Evolutionary conservation across 495 filamentous ascomycete species (phyloP).

Genomic region (Entonaema liquescens): DNA sequence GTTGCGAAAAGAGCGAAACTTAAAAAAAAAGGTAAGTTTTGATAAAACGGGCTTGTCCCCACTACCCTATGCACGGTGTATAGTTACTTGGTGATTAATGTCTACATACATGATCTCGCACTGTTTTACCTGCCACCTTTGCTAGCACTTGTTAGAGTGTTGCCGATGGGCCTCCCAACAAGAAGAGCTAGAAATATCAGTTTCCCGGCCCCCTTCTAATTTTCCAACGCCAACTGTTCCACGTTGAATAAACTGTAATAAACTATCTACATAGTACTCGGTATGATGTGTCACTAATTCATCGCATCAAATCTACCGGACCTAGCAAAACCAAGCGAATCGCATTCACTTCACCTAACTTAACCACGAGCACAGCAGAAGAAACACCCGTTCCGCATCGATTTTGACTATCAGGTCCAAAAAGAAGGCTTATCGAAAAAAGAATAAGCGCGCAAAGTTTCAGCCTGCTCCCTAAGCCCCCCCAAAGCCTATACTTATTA

Average conservation of each 20-base stretch:
- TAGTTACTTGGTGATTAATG: too few relatives aligned
- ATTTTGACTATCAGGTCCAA: neutral
- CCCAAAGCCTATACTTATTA: neutral
- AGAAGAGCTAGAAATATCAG: neutral
- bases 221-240: neutral
- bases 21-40: constrained; percentile 18
- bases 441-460: neutral
- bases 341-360: too few relatives aligned
- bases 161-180: neutral
- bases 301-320: constrained; percentile 24
- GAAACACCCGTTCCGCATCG: neutral
- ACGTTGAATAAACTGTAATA: too few relatives aligned
- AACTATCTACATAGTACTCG: constrained; percentile 21
- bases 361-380: neutral
- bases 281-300: constrained; percentile 32
- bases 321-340: too few relatives aligned
- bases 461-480: constrained; percentile 1
- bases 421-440: neutral
- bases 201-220: neutral
- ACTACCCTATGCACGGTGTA: too few relatives aligned
- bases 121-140: neutral
- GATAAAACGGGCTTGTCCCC: constrained; percentile 14
- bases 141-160: too few relatives aligned
- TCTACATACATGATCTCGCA: too few relatives aligned
- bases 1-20: neutral